A percentile compares a stretch with the other conserved stretches of the same genome.
Evolutionary conservation across 306 rosid species (phyloP).

Genomic region (Vigna reflexopilosa): DNA sequence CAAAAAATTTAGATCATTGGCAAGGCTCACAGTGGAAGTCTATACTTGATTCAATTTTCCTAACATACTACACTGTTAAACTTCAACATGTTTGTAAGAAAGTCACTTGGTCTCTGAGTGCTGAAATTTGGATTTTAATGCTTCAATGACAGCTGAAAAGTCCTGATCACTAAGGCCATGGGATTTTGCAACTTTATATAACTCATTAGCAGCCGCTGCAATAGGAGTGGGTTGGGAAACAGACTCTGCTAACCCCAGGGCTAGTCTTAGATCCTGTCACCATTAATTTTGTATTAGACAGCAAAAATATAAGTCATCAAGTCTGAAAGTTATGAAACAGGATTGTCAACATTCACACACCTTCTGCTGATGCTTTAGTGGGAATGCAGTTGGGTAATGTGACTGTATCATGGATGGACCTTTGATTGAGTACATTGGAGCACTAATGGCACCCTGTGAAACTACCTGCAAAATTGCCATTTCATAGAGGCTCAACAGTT

Average conservation of each 20-base stretch:
- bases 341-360: constrained; percentile 48
- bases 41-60: constrained; percentile 11
- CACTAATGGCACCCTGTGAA: constrained; percentile 95
- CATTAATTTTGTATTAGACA: constrained; percentile 17
- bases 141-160: constrained; percentile 96
- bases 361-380: constrained; percentile 98
- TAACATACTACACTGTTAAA: not conserved
- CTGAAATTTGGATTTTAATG: constrained; percentile 75
- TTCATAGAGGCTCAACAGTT: constrained; percentile 2
- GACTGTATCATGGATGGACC: constrained; percentile 96
- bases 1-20: not conserved
- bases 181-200: constrained; percentile 91
- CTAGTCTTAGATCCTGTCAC: constrained; percentile 93
- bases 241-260: constrained; percentile 88
- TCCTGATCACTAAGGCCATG: constrained; percentile 86
- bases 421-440: constrained; percentile 88
- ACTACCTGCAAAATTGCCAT: constrained; percentile 68
- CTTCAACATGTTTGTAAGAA: not conserved
- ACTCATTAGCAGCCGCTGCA: constrained; percentile 94
- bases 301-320: not conserved
- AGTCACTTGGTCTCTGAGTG: constrained; percentile 44
- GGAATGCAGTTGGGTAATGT: constrained; percentile 84
- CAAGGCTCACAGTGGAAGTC: constrained; percentile 19
- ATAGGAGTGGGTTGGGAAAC: constrained; percentile 89
- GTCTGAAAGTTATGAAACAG: constrained; percentile 15